Conservation (phyloP, 1,139 yeast genomes). For the Candida labiduridarum region DNA sequence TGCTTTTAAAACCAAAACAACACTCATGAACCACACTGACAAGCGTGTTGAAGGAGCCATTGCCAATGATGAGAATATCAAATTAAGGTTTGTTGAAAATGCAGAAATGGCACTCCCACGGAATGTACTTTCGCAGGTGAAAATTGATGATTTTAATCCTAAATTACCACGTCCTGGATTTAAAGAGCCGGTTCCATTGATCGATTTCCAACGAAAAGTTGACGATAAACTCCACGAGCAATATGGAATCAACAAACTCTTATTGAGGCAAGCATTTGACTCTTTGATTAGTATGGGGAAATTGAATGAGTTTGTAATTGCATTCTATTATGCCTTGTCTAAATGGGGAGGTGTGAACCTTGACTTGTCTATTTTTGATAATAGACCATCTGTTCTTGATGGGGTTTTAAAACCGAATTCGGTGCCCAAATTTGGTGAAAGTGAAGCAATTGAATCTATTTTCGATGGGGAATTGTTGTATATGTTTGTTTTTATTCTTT, state of each 20-base stretch:
- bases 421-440: neutral
- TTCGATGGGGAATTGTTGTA: constrained; percentile 8
- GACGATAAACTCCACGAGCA: neutral
- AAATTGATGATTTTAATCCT: constrained; percentile 26
- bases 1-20: constrained; percentile 7
- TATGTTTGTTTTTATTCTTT: too few relatives aligned
- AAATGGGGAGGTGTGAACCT: constrained; percentile 42
- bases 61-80: neutral
- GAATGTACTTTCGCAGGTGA: constrained; percentile 13
- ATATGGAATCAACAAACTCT: constrained; percentile 29
- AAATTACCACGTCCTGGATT: constrained; percentile 29
- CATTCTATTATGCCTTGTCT: constrained; percentile 33
- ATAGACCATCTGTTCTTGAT: constrained; percentile 14
- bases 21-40: constrained; percentile 17
- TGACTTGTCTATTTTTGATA: too few relatives aligned
- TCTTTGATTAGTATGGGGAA: constrained; percentile 36
- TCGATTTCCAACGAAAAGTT: constrained; percentile 31
- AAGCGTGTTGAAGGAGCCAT: constrained; percentile 15
- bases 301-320: constrained; percentile 30
- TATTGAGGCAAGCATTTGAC: constrained; percentile 35
- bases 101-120: constrained; percentile 18
- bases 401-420: constrained; percentile 14
- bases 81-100: constrained; percentile 5
- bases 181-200: constrained; percentile 29
- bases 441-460: constrained; percentile 2